Base-by-base conservation (phyloP, 208 protist genomes). In the Crithidia thermophila region DNA sequence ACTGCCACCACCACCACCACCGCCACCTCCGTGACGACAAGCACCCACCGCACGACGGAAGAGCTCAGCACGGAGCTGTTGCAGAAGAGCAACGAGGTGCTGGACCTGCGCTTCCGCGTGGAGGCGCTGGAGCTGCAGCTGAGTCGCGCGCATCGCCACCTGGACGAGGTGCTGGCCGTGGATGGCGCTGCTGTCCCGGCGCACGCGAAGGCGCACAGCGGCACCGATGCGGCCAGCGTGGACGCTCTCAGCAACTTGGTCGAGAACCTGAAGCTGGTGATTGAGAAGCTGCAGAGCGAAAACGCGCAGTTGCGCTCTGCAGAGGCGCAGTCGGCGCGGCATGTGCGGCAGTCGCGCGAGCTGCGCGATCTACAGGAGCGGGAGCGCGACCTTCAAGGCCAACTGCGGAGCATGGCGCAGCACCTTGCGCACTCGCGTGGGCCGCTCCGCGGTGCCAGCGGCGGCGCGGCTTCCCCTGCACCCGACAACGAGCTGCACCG, bases 181-280 rank as follows among this genome's bases (percentile, higher is more conserved):
- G 76, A 87, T 55, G 20, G 47, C n/a, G 34, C 57, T 73, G 77
- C 25, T 61, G 65, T n/a, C n/a, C n/a, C 34, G 39, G 67, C 45
- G 7, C 23, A 16, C 36, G 36, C 40, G 3, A 43, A 36, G 36
- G 46, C 16, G 36, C 55, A 34, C 55, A 57, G 52, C 43, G 51
- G 30, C 43, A 18, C 68, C 30, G 18, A 61, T 36, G 18, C 53
- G 7, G 40, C 67, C 30, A 52, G 63, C 27, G 53, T 67, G 14
- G 69, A 76, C 20, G 60, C 72, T 2, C 68, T 96, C 3, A 73
- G 85, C 46, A 81, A 82, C 30, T 64, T 93, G 6, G 76, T 93
- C 21, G 88, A 90, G 23, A 92, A 90, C 49, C 52, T 96, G 25
- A 90, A 90, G 60, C 37, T 88, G 27, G 82, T 93, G 21, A 81